Evolutionary conservation across 495 filamentous ascomycete species (phyloP), one percentile per base, ranked within the genome.

Genomic region (Tuber microsphaerosporum): DNA sequence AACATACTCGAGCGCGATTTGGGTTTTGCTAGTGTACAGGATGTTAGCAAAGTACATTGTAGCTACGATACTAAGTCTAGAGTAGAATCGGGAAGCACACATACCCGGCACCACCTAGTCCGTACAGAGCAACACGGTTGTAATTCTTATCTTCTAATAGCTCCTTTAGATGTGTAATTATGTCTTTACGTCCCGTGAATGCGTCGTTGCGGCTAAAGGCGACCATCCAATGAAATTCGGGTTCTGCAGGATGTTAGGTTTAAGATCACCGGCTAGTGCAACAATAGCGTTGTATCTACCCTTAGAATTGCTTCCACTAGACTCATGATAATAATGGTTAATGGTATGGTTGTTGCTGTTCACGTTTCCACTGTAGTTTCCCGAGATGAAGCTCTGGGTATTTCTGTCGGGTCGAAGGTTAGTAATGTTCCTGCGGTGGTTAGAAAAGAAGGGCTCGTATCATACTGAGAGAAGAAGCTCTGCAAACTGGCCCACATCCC

Each of bases 51-150:
- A 20, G 22, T 26, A 56, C n/a, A 51, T 69, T 34, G 20, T 73
- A 76, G 75, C 69, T 70, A 46, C 37, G 61, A 48, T 45, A 34
- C 22, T 1, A 46, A n/a, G 43, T 20, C 43, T 37, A 41, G 39
- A 45, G 39, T 6, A 22, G 69, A 73, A 42, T 71, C 34, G 45
- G 65, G 39, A 31, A 56, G 51, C 51, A 56, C 10, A 71, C 85
- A 77, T 84, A 87, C 86, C 86, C 86, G 31, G 86, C 83, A 31
- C 86, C 86, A 42, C 86, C 86, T 41, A 87, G 78, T 0, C 85
- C 86, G 71, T 81, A 81, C 69, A 86, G 73, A 10, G 85, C 85
- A 22, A 82, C 82, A 14, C 82, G 46, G 20, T 70, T 76, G n/a
- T 73, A 71, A 31, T 70, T 74, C 41, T 76, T 73, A 31, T 72